Conservation (phyloP, 2,329 filamentous ascomycete species). For the Gliomastix tumulicola region DNA sequence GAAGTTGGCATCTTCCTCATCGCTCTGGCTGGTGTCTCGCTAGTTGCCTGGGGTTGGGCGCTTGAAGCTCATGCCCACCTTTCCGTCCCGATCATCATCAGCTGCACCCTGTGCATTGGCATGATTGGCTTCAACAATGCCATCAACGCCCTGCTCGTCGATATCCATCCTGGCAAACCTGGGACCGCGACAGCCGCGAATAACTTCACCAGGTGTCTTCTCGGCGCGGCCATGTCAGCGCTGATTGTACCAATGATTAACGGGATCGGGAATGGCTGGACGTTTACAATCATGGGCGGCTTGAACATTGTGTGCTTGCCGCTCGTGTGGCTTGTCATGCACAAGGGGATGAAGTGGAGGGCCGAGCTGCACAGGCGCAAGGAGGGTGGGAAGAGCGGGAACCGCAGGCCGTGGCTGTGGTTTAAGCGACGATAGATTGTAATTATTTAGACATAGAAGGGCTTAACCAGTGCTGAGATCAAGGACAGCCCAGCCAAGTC, state of each 20-base stretch:
- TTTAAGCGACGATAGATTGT: no score
- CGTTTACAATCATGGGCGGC: slow-evolving; percentile 34
- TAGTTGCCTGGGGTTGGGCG: slow-evolving; percentile 47
- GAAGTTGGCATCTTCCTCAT: slow-evolving; percentile 36
- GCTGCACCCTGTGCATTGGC: slow-evolving; percentile 37
- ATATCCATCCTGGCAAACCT: slow-evolving; percentile 52
- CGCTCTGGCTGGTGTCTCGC: slow-evolving; percentile 35
- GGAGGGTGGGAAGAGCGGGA: no score
- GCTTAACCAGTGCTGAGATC: no score
- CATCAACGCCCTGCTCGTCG: slow-evolving; percentile 55
- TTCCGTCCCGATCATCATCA: slow-evolving; percentile 37
- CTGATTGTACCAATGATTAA: slow-evolving; percentile 52
- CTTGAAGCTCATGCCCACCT: slow-evolving; percentile 32
- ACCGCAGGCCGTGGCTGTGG: no score
- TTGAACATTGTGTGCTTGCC: slow-evolving; percentile 19
- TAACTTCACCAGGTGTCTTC: slow-evolving; percentile 54
- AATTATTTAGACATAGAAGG: no score
- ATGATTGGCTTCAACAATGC: slow-evolving; percentile 39
- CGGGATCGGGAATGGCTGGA: slow-evolving; percentile 53
- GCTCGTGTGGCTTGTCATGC: slow-evolving; percentile 39
- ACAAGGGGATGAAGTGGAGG: slow-evolving; percentile 40
- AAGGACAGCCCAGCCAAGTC: no score
- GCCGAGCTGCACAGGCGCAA: no score
- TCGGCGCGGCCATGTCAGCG: slow-evolving; percentile 51
- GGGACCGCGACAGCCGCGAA: slow-evolving; percentile 58